A percentile compares a stretch with the other conserved stretches of the same genome.
Conservation (phyloP, 1,284 basidiomycete species). For the Phellopilus nigrolimitatus region DNA sequence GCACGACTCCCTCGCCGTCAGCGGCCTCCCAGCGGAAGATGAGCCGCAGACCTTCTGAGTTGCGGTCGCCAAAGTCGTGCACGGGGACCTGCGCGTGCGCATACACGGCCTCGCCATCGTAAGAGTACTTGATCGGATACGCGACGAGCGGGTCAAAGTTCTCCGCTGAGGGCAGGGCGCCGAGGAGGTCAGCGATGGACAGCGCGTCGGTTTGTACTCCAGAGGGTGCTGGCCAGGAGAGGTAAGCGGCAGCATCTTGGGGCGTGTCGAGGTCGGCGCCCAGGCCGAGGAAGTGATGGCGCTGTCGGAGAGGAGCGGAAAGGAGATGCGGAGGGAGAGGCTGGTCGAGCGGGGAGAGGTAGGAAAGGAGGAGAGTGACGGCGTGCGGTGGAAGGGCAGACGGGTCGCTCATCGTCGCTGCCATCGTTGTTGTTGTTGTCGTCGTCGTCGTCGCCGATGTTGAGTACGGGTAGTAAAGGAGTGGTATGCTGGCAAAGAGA, state of each 20-base stretch:
- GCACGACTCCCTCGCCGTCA: conserved; percentile 19
- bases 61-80: conserved; percentile 18
- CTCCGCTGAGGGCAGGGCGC: conserved; percentile 34
- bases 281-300: conserved; percentile 62
- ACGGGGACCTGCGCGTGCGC: conserved; percentile 56
- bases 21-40: conserved; percentile 61
- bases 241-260: conserved; percentile 48
- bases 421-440: background rate
- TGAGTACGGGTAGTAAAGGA: background rate
- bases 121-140: conserved; percentile 49
- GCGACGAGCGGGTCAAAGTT: conserved; percentile 33
- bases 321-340: conserved; percentile 57
- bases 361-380: conserved; percentile 48
- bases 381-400: conserved; percentile 35
- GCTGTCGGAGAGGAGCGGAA: conserved; percentile 52
- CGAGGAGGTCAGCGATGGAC: conserved; percentile 43
- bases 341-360: conserved; percentile 48
- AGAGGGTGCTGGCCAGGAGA: conserved; percentile 58
- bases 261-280: conserved; percentile 49
- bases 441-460: background rate
- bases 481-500: background rate
- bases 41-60: conserved; percentile 44
- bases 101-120: conserved; percentile 52
- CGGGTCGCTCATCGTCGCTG: conserved; percentile 21
- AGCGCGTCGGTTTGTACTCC: conserved; percentile 22